A percentile compares a stretch with the other conserved stretches of the same genome.
These are phyloP conservation scores for Penicillium manginii DNA, from an alignment of 495 filamentous ascomycete genomes.

Conservation along the genomic window DNA sequence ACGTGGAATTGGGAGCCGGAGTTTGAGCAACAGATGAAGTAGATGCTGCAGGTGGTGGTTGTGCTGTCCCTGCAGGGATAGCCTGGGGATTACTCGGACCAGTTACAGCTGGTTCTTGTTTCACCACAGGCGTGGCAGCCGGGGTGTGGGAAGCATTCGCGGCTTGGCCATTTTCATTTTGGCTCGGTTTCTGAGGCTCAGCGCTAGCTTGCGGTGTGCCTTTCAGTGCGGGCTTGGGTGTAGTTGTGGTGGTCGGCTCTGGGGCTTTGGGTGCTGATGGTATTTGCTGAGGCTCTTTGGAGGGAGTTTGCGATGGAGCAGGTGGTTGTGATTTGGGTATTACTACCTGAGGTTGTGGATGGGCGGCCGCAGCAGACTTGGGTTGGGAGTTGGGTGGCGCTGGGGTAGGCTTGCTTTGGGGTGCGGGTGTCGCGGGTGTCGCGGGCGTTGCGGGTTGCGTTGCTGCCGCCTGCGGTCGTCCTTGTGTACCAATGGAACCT, in stretches of 20 bases:
- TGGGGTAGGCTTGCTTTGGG: slow-evolving; percentile 29
- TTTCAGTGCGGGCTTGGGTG: slow-evolving; percentile 27
- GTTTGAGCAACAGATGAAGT: slow-evolving; percentile 23
- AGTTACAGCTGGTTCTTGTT: slow-evolving; percentile 36
- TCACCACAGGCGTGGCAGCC: slow-evolving; percentile 26
- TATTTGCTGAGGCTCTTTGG: slow-evolving; percentile 29
- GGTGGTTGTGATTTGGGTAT: slow-evolving; percentile 19
- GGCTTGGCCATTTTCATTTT: slow-evolving; percentile 10
- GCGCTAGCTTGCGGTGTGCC: slow-evolving; percentile 32
- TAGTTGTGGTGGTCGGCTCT: slow-evolving; percentile 17
- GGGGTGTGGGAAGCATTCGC: slow-evolving; percentile 15
- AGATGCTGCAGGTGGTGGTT: slow-evolving; percentile 19
- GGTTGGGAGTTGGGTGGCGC: slow-evolving; percentile 32
- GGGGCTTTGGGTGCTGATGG: slow-evolving; percentile 31
- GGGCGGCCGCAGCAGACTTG: slow-evolving; percentile 32
- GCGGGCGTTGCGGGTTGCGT: slow-evolving; percentile 26
- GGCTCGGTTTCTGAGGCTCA: slow-evolving; percentile 27
- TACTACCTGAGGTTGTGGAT: slow-evolving; percentile 38
- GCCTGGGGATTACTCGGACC: slow-evolving; percentile 13
- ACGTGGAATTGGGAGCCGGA: slow-evolving; percentile 26
- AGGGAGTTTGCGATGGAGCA: slow-evolving; percentile 23
- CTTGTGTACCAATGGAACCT: slow-evolving; percentile 22
- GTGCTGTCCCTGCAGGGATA: slow-evolving; percentile 20
- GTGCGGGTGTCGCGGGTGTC: slow-evolving; percentile 22
- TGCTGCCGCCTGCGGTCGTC: slow-evolving; percentile 21